Conservation (phyloP, 2,329 filamentous ascomycete genomes). For the Aspergillus chevalieri region DNA sequence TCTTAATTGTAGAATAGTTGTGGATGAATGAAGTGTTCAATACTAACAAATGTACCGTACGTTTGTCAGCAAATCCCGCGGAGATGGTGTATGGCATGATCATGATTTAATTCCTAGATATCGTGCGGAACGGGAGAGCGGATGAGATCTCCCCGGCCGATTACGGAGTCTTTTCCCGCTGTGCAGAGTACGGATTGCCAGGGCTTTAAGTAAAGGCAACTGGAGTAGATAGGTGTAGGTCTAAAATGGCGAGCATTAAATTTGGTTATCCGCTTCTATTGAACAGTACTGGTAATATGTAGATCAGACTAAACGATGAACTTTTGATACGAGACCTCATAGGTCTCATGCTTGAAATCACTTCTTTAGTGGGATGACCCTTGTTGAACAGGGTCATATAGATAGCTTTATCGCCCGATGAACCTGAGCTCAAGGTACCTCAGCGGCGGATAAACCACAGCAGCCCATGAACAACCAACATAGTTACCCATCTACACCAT, state of each 20-base stretch:
- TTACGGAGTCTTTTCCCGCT: slow-evolving; percentile 2
- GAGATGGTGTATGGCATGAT: neutral
- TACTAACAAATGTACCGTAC: no score
- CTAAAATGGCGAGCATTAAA: no score
- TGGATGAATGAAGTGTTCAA: slow-evolving; percentile 9
- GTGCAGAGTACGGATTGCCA: neutral
- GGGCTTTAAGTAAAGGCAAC: no score
- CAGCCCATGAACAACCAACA: slow-evolving; percentile 56
- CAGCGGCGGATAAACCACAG: slow-evolving; percentile 50
- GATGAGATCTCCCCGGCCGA: neutral
- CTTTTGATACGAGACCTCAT: neutral
- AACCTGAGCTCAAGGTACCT: slow-evolving; percentile 47
- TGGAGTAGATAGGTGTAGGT: no score
- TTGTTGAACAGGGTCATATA: neutral
- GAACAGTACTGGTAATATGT: no score
- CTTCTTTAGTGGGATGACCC: neutral
- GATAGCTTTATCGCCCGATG: slow-evolving; percentile 37
- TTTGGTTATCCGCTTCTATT: no score
- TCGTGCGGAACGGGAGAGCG: neutral
- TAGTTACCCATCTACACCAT: slow-evolving; percentile 50
- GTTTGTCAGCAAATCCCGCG: neutral
- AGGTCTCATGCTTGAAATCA: neutral
- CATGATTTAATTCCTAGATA: neutral
- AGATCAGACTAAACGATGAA: neutral
- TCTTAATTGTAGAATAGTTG: slow-evolving; percentile 17